phyloP scores from a whole-genome alignment of 202 grass and related monocot species.

The Musa balbisiana region DNA sequence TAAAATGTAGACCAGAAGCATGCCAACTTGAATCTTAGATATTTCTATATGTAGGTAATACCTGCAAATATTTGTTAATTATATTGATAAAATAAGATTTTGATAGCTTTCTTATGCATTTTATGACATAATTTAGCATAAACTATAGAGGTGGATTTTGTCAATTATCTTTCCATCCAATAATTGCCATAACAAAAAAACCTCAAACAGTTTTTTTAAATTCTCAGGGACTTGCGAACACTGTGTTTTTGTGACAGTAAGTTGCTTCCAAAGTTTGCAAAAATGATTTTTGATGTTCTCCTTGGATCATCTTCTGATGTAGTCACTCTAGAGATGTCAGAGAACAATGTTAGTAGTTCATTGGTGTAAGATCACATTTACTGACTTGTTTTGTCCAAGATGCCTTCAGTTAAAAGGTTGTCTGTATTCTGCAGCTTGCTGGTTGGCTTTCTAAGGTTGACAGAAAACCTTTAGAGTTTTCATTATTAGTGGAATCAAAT shows the following conservation, averaged over 20 bases:
- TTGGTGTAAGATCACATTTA: constrained; percentile 14
- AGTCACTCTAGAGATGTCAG: constrained; percentile 69
- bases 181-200: too few species aligned
- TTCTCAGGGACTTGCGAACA: constrained; percentile 50
- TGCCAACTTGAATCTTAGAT: too few species aligned
- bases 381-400: constrained; percentile 10
- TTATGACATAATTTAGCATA: too few species aligned
- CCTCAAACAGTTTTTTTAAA: constrained; percentile 11
- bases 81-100: too few species aligned
- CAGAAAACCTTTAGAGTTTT: constrained; percentile 30
- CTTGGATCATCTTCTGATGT: constrained; percentile 46
- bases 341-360: constrained; percentile 59
- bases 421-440: constrained; percentile 42
- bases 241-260: constrained; percentile 74
- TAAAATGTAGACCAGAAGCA: too few species aligned
- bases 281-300: constrained; percentile 56
- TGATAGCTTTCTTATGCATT: too few species aligned
- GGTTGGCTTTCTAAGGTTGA: constrained; percentile 48
- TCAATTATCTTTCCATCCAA: constrained; percentile 7
- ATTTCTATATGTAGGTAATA: too few species aligned
- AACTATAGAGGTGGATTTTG: not conserved
- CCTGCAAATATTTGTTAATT: too few species aligned
- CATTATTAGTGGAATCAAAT: constrained; percentile 40
- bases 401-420: not conserved
- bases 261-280: constrained; percentile 53